Evolutionary conservation across 2,329 filamentous ascomycete species (phyloP), one percentile per base, ranked within the genome.

Genomic region (Blastomyces gilchristii): DNA sequence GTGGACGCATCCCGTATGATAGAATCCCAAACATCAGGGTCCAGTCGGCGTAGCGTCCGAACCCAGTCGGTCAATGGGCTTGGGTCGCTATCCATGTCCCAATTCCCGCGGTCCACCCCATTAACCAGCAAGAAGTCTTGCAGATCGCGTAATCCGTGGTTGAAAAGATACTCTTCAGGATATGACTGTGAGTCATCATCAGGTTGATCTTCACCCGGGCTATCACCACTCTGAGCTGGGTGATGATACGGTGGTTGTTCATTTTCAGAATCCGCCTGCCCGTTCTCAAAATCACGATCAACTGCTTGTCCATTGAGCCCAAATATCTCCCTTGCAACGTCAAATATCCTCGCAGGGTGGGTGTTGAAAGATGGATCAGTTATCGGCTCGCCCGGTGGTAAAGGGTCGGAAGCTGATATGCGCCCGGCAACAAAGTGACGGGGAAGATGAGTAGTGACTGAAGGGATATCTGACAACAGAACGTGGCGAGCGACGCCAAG

Each of bases 361-460:
- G 58, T 43, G 31, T 37, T n/a, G 14, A 11, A 25, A 6, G 58
- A 58, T n/a, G 49, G n/a, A 22, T 67, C 37, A 66, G 69, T n/a
- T 69, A 67, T 6, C 71, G 61, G 62, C 72, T 76, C 12, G 70
- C 71, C 16, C 70, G 91, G 92, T 25, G 91, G 90, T 16, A 96
- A 77, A 1, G 91, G 91, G 71, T 96, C 92, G 28, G 90, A 94
- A 22, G 90, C 85, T 66, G 88, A 91, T 2, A 87, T 86, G 57
- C 85, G 80, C 43, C 81, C 78, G 22, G 82, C 80, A 12, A 91
- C 85, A 68, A 90, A 82, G 9, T 78, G 76, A 1, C 81, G 80
- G 0, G 91, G 90, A 7, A 94, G 81, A 49, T 88, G 78, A 0
- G 84, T 81, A 68, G 93, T 87, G 28, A 96, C 81, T 1, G 81